A percentile compares a stretch with the other conserved stretches of the same genome.
phyloP scores from a whole-genome alignment of 768 basidiomycete species.

The Clathrus columnatus region DNA sequence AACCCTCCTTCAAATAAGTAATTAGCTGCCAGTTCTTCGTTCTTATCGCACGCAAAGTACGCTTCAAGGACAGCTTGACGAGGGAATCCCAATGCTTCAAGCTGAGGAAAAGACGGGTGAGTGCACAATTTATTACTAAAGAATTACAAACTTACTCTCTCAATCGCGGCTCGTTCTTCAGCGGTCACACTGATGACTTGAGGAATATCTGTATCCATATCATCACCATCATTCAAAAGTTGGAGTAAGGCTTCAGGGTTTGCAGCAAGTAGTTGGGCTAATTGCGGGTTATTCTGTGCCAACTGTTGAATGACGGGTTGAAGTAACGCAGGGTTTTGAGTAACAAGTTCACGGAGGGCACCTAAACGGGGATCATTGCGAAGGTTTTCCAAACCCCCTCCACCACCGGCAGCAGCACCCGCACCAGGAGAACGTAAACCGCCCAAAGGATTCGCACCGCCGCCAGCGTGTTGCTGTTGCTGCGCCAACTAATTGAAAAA shows the following conservation, averaged over 20 bases:
- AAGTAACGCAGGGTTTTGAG: conserved; percentile 66
- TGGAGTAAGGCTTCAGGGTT: conserved; percentile 67
- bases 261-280: conserved; percentile 57
- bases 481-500: conserved; percentile 49
- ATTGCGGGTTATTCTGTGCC: conserved; percentile 58
- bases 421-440: conserved; percentile 22
- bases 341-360: conserved; percentile 63
- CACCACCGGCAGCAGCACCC: conserved; percentile 27
- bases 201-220: conserved; percentile 22
- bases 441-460: conserved; percentile 17
- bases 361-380: conserved; percentile 56
- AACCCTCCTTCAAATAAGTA: conserved; percentile 74
- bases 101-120: conserved; percentile 33
- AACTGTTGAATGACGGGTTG: conserved; percentile 84
- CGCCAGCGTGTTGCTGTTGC: conserved; percentile 32
- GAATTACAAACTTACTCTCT: conserved; percentile 52
- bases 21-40: conserved; percentile 94
- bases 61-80: conserved; percentile 79
- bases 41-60: conserved; percentile 91
- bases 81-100: conserved; percentile 82
- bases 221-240: conserved; percentile 42
- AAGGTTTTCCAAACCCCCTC: conserved; percentile 31
- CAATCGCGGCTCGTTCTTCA: conserved; percentile 84
- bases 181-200: conserved; percentile 70
- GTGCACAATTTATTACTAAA: neutral